Evolutionary conservation across 1,139 yeast genomes (phyloP), one percentile per base, ranked within the genome.

Genomic region (Lodderomyces orthopsilosis): DNA sequence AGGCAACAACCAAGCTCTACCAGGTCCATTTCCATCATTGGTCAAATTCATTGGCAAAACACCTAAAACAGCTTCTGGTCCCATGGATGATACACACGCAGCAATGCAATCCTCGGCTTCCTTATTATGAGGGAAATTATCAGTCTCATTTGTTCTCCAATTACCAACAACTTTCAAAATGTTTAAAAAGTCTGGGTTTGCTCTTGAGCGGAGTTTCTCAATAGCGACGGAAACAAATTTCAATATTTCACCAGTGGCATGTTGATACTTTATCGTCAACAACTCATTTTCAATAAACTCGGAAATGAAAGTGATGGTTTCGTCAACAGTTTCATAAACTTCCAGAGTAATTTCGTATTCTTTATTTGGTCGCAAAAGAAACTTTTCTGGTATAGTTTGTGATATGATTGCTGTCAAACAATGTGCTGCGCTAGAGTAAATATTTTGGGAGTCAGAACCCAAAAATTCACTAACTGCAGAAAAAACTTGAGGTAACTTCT

Each of bases 1-100:
- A n/a, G 98, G 98, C 50, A 93, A 75, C 54, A 93, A 60, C 98
- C 98, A 93, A 40, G 97, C 97, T 62, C 98, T 80, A 40, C 96
- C 96, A 18, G 85, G 77, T 38, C 70, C 65, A 35, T 65, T 65
- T 12, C 51, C 50, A 9, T 56, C 48, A 37, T 61, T 56, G 15
- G 68, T 66, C 55, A 93, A 73, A 58, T 91, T 89, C 58, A 93
- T 73, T 8, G 98, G 98, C 37, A 93, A 73, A 7, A 78, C 70
- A 41, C 79, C 66, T 47, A 93, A 68, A 2, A 93, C 93, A 6
- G 74, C 80, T 55, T 85, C 94, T 4, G 98, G 97, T 1, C 98
- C 98, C 62, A 91, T 63, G 7, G 84, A 79, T 2, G 87, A 63
- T 42, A 93, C 80, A 2, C 93, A 89, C 28, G 91, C 80, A 21